Evolutionary conservation across 2,329 filamentous ascomycete genomes (phyloP).

Genomic region (Aspergillus tamarii): DNA sequence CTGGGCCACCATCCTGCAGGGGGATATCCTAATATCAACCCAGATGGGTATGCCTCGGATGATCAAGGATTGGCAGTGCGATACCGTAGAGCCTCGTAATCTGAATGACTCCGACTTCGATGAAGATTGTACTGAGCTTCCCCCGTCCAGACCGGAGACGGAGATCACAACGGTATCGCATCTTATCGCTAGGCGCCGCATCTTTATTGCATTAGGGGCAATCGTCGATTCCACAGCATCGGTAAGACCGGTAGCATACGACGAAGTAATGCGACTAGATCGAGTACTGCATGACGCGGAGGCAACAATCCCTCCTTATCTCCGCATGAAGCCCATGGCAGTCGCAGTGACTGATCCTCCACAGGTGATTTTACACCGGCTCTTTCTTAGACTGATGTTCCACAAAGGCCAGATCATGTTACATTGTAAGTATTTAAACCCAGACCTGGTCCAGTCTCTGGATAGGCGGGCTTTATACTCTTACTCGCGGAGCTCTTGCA

Average conservation of each 20-base stretch:
- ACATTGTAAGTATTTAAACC: constrained; percentile 13
- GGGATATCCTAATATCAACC: constrained; percentile 63
- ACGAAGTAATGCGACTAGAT: constrained; percentile 35
- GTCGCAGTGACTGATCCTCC: constrained; percentile 25
- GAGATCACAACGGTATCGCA: constrained; percentile 53
- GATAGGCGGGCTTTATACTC: constrained; percentile 14
- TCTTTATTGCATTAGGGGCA: constrained; percentile 35
- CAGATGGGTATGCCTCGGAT: constrained; percentile 66
- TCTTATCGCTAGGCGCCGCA: constrained; percentile 38
- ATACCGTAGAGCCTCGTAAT: constrained; percentile 60
- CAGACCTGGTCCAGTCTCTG: neutral
- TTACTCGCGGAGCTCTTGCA: constrained; percentile 49
- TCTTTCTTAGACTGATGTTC: constrained; percentile 26
- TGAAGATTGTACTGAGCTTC: constrained; percentile 52
- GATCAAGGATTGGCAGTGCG: constrained; percentile 61
- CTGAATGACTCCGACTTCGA: constrained; percentile 62
- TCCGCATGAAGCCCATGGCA: constrained; percentile 24
- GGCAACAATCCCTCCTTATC: constrained; percentile 13
- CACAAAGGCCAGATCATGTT: constrained; percentile 29
- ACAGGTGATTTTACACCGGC: constrained; percentile 25
- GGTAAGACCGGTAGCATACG: constrained; percentile 30
- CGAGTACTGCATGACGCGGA: constrained; percentile 29
- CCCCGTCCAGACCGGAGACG: constrained; percentile 53
- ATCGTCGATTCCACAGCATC: constrained; percentile 34
- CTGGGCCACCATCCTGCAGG: constrained; percentile 49